Conservation (phyloP, 2,329 filamentous ascomycete species). For the Calonectria crousiana region DNA sequence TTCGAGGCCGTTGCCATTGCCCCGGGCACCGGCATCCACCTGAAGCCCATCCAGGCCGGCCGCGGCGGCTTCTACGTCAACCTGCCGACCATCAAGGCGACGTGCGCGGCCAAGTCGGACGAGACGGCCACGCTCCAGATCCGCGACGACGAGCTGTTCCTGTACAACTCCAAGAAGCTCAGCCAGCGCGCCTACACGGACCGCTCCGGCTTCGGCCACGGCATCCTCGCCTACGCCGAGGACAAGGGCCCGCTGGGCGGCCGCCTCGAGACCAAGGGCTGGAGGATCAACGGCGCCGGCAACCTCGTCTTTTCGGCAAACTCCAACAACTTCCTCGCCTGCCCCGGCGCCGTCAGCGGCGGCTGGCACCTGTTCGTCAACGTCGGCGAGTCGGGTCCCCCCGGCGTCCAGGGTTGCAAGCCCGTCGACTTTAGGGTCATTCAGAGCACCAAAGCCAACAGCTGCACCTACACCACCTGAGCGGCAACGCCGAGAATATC, state of each 20-base stretch:
- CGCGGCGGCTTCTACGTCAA: constrained; percentile 58
- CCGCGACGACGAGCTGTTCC: constrained; percentile 57
- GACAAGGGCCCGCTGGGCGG: constrained; percentile 52
- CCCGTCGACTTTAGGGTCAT: constrained; percentile 49
- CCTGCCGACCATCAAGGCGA: constrained; percentile 58
- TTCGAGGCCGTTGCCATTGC: constrained; percentile 65
- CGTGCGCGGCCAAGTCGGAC: constrained; percentile 56
- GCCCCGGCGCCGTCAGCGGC: constrained; percentile 57
- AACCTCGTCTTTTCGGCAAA: constrained; percentile 58
- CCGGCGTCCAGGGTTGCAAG: constrained; percentile 51
- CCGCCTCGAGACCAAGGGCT: constrained; percentile 61
- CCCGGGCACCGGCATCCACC: constrained; percentile 63
- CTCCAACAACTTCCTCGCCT: constrained; percentile 62
- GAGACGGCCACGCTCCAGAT: constrained; percentile 65
- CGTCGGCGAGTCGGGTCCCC: constrained; percentile 50
- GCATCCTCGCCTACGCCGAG: constrained; percentile 62
- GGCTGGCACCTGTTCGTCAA: constrained; percentile 57
- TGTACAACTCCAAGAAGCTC: constrained; percentile 55
- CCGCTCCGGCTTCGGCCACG: constrained; percentile 70
- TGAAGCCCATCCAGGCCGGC: constrained; percentile 58
- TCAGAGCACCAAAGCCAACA: constrained; percentile 45
- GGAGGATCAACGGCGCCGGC: constrained; percentile 55
- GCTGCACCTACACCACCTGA: constrained; percentile 50
- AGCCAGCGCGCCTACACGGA: constrained; percentile 66
- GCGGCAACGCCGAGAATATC: neutral